These are phyloP conservation scores for Mycena sanguinolenta DNA, from an alignment of 768 basidiomycete genomes.

Conservation along the genomic window DNA sequence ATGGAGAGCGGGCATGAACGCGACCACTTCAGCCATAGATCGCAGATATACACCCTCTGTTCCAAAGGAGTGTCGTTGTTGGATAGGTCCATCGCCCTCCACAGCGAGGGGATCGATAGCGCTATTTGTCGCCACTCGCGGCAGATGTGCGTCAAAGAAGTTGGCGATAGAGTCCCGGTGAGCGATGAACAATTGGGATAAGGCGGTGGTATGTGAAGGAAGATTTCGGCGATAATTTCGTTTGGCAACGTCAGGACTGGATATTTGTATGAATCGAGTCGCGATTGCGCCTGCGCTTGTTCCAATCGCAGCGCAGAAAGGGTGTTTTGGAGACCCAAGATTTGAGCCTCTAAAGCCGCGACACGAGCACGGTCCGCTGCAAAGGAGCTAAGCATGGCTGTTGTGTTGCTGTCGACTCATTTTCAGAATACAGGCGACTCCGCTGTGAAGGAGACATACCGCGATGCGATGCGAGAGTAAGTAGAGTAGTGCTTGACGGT, in stretches of 20 bases:
- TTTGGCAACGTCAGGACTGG: no score
- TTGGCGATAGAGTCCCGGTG: background rate
- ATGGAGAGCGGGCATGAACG: no score
- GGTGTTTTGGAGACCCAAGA: background rate
- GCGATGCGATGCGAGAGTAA: no score
- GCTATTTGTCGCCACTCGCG: background rate
- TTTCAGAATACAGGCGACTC: no score
- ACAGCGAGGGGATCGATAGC: background rate
- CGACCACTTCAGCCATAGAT: background rate
- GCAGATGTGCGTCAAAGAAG: background rate
- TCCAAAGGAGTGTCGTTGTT: background rate
- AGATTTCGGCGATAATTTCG: no score
- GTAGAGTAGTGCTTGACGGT: no score
- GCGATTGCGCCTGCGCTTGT: no score
- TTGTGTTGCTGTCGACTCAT: no score
- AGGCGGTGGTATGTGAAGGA: background rate
- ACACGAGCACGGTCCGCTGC: conserved; percentile 49
- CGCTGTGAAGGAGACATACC: no score
- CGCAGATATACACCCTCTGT: no score
- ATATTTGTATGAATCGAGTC: no score
- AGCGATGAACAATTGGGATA: background rate
- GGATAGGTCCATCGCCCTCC: background rate
- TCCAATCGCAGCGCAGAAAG: no score
- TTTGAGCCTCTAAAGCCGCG: conserved; percentile 40
- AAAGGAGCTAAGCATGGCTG: conserved; percentile 54